Percentiles rank a stretch among this genome's conserved stretches.
Evolutionary conservation across 805 yeast species (phyloP).

Genomic region (Candida hungchunana): DNA sequence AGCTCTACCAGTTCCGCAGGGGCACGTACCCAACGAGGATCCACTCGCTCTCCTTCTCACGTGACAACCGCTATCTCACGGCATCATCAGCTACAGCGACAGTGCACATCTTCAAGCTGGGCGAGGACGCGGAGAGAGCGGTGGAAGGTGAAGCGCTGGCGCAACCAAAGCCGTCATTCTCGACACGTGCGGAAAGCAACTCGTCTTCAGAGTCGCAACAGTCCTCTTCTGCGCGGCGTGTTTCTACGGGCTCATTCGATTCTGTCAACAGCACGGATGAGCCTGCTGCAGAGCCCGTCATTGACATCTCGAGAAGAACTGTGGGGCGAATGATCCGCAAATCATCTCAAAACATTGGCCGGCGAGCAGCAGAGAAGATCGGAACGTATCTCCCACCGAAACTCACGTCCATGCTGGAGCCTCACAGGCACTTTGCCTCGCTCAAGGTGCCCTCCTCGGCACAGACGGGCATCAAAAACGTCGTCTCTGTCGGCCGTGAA

Average conservation of each 20-base stretch:
- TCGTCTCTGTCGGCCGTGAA: slow-evolving; percentile 43
- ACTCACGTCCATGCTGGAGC: slow-evolving; percentile 79
- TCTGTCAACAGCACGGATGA: slow-evolving; percentile 20
- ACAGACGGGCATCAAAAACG: slow-evolving; percentile 40
- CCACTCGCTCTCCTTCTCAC: slow-evolving; percentile 70
- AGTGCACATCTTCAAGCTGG: slow-evolving; percentile 83
- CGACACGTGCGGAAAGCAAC: slow-evolving; percentile 18
- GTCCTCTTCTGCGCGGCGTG: slow-evolving; percentile 14
- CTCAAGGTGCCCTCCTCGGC: slow-evolving; percentile 71
- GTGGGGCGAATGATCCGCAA: slow-evolving; percentile 73
- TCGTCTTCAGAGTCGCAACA: slow-evolving; percentile 19
- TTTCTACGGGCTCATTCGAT: slow-evolving; percentile 25
- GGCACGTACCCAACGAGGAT: slow-evolving; percentile 84
- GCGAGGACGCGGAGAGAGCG: slow-evolving; percentile 24
- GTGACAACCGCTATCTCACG: slow-evolving; percentile 64
- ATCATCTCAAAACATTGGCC: slow-evolving; percentile 72
- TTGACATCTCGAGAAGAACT: slow-evolving; percentile 65
- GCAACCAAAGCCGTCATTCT: slow-evolving; percentile 12
- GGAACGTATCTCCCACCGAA: slow-evolving; percentile 83
- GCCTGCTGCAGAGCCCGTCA: slow-evolving; percentile 59
- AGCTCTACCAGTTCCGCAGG: slow-evolving; percentile 66
- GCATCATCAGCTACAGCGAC: slow-evolving; percentile 90
- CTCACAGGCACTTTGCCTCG: slow-evolving; percentile 88
- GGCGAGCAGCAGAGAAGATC: slow-evolving; percentile 82
- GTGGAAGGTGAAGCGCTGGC: slow-evolving; percentile 5